These are phyloP conservation scores for Ochetophila trinervis DNA, from an alignment of 306 rosid genomes.

Conservation along the genomic window DNA sequence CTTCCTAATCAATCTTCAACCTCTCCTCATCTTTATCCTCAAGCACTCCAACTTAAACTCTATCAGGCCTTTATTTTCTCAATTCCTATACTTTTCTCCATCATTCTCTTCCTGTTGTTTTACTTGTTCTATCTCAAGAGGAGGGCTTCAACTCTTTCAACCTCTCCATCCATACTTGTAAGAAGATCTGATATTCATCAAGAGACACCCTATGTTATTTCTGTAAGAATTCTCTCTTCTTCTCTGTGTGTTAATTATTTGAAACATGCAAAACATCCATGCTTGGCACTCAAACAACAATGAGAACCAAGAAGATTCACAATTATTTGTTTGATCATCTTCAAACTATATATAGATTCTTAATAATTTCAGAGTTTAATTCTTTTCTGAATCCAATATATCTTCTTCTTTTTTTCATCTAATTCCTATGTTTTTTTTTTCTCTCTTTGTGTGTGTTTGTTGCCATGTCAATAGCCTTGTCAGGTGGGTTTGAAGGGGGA, in stretches of 20 bases:
- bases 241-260: not conserved
- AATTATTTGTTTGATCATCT: too few relatives aligned
- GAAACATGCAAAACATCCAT: not conserved
- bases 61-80: conserved; percentile 95
- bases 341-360: not conserved
- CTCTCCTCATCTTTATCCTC: conserved; percentile 63
- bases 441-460: too few relatives aligned
- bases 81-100: conserved; percentile 79
- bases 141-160: conserved; percentile 60
- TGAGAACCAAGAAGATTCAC: not conserved
- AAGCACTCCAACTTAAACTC: conserved; percentile 74
- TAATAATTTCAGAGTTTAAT: not conserved
- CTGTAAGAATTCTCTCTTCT: conserved; percentile 38
- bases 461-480: conserved; percentile 35
- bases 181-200: conserved; percentile 22
- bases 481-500: conserved; percentile 55
- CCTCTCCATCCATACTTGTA: conserved; percentile 44
- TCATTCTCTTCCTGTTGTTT: conserved; percentile 66
- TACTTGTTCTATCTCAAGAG: conserved; percentile 89
- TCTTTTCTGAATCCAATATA: not conserved
- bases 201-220: conserved; percentile 33
- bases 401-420: not conserved
- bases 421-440: not conserved
- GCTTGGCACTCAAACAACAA: not conserved
- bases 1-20: conserved; percentile 48